phyloP scores from a whole-genome alignment of 1,284 basidiomycete genomes.

The Entoloma clypeatum region DNA sequence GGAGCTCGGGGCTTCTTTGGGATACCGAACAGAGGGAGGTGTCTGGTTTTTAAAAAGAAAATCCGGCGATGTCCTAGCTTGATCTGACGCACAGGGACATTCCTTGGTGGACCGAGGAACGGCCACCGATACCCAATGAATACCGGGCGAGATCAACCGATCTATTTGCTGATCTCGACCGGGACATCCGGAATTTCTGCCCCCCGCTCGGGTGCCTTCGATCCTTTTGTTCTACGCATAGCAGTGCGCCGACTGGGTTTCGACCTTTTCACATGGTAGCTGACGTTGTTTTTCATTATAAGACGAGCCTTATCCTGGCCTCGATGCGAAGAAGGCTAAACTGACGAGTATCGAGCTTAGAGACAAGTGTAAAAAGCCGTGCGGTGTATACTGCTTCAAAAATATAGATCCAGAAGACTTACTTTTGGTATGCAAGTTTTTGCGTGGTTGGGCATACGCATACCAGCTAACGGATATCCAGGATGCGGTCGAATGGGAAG shows the following conservation, averaged over 20 bases:
- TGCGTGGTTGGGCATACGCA: background rate
- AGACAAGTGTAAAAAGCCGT: conserved; percentile 6
- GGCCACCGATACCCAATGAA: conserved; percentile 5
- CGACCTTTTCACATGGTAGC: too few relatives aligned
- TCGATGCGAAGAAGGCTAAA: conserved; percentile 18
- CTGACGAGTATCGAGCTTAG: conserved; percentile 16
- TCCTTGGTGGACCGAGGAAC: conserved; percentile 15
- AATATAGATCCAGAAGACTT: conserved; percentile 9
- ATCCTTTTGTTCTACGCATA: conserved; percentile 19
- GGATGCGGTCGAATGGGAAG: conserved; percentile 27
- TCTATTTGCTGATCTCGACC: conserved; percentile 14
- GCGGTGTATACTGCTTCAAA: conserved; percentile 24
- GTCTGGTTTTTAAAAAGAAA: background rate
- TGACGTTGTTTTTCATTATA: too few relatives aligned
- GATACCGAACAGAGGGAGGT: conserved; percentile 29
- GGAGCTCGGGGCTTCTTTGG: conserved; percentile 30
- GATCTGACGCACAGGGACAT: conserved; percentile 16
- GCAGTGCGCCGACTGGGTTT: too few relatives aligned
- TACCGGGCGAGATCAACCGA: conserved; percentile 8
- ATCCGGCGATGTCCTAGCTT: too few relatives aligned
- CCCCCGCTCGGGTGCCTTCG: conserved; percentile 27
- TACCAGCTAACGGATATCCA: conserved; percentile 3
- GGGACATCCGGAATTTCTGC: conserved; percentile 26
- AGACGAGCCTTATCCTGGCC: conserved; percentile 3
- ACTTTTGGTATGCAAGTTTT: conserved; percentile 6